phyloP scores from a whole-genome alignment of 345 rosid genomes.

The Heritiera littoralis region DNA sequence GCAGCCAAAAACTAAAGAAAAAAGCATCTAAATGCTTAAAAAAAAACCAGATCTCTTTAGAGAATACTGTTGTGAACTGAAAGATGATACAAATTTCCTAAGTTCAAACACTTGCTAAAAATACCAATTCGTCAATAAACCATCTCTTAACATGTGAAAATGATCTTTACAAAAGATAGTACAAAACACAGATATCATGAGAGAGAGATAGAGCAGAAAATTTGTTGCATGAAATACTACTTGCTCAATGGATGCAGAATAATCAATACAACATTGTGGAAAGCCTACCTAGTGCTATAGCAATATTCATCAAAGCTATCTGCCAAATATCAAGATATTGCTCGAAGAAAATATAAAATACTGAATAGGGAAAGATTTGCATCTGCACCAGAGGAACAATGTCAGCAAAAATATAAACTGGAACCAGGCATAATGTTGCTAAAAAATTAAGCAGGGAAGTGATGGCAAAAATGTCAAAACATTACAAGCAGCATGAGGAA shows the following conservation, averaged over 20 bases:
- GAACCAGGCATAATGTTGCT: neutral
- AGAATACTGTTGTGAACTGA: neutral
- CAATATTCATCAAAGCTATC: slow-evolving; percentile 75
- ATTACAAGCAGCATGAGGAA: slow-evolving; percentile 6
- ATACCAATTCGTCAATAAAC: neutral
- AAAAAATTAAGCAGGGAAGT: slow-evolving; percentile 8
- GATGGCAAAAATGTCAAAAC: neutral
- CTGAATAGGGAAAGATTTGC: slow-evolving; percentile 87
- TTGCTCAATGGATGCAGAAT: slow-evolving; percentile 7
- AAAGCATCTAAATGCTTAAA: slow-evolving; percentile 2
- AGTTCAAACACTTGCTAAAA: neutral
- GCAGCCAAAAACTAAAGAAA: neutral
- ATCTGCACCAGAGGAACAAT: slow-evolving; percentile 55
- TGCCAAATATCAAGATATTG: slow-evolving; percentile 94
- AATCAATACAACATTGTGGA: neutral
- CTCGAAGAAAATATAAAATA: slow-evolving; percentile 93
- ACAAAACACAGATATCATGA: neutral
- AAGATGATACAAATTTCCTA: neutral
- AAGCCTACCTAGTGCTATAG: slow-evolving; percentile 82
- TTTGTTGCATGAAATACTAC: neutral
- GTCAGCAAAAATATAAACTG: slow-evolving; percentile 15
- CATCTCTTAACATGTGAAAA: neutral
- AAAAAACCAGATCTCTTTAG: neutral
- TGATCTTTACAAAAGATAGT: neutral
- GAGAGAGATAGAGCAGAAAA: neutral